Conservation (phyloP, 2,329 filamentous ascomycete genomes). For the Coleophoma cylindrospora region DNA sequence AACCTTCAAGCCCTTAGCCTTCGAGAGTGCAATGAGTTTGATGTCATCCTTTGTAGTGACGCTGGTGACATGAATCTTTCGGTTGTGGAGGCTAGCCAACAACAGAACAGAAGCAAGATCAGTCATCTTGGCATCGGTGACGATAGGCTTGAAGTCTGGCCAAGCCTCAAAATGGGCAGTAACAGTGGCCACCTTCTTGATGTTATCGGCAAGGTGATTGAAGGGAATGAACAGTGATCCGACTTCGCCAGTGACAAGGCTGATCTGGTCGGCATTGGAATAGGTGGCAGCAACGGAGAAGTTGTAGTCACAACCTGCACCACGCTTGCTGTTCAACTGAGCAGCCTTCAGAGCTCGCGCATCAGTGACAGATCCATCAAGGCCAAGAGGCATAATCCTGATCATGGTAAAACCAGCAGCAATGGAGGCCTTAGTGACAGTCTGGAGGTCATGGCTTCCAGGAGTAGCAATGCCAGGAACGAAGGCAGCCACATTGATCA, state of each 20-base stretch:
- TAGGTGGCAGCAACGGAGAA: slow-evolving; percentile 72
- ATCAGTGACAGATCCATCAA: slow-evolving; percentile 69
- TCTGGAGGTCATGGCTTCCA: slow-evolving; percentile 62
- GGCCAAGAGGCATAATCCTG: slow-evolving; percentile 70
- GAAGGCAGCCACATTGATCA: slow-evolving; percentile 77
- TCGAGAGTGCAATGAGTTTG: slow-evolving; percentile 69
- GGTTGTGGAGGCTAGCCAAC: slow-evolving; percentile 71
- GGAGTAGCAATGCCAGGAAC: slow-evolving; percentile 66
- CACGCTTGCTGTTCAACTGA: slow-evolving; percentile 63
- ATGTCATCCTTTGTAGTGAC: slow-evolving; percentile 81
- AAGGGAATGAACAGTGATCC: slow-evolving; percentile 80
- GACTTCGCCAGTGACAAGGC: slow-evolving; percentile 66
- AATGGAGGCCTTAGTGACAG: slow-evolving; percentile 68
- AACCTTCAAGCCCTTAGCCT: slow-evolving; percentile 75
- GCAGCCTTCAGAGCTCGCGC: slow-evolving; percentile 65
- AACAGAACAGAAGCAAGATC: slow-evolving; percentile 77
- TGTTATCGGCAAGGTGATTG: slow-evolving; percentile 73
- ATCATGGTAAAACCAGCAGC: slow-evolving; percentile 77
- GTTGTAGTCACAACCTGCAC: slow-evolving; percentile 74
- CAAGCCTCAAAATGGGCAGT: slow-evolving; percentile 75
- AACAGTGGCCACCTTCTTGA: slow-evolving; percentile 76
- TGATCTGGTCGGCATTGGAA: slow-evolving; percentile 69
- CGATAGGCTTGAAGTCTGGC: slow-evolving; percentile 73
- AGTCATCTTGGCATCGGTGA: slow-evolving; percentile 76
- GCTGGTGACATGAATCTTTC: slow-evolving; percentile 75